A percentile compares a stretch with the other conserved stretches of the same genome.
Evolutionary conservation across 1,284 basidiomycete genomes (phyloP).

Genomic region (Phlebopus sp.): DNA sequence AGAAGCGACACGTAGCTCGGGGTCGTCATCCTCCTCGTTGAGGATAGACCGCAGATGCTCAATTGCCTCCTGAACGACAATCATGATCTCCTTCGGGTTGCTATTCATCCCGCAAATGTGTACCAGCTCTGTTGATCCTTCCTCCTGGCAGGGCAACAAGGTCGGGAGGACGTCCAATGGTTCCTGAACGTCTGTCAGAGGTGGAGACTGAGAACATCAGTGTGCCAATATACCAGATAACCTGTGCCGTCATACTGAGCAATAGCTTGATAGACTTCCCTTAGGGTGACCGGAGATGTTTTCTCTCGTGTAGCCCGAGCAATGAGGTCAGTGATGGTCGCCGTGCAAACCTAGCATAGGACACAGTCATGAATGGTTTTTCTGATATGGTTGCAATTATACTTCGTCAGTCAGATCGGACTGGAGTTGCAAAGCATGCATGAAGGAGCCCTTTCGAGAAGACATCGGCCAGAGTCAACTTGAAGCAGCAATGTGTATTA

Average conservation of each 20-base stretch:
- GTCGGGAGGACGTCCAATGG: slow-evolving; percentile 26
- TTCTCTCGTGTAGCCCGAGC: slow-evolving; percentile 12
- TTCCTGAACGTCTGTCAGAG: slow-evolving; percentile 18
- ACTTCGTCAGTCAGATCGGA: slow-evolving; percentile 26
- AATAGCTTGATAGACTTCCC: slow-evolving; percentile 16
- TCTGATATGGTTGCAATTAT: not conserved
- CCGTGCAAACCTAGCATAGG: slow-evolving; percentile 17
- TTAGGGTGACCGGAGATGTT: slow-evolving; percentile 10
- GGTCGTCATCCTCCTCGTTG: slow-evolving; percentile 27
- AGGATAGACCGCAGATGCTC: slow-evolving; percentile 42
- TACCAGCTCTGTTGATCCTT: slow-evolving; percentile 22
- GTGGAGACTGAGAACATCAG: not conserved
- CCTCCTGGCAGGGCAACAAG: slow-evolving; percentile 21
- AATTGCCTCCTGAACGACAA: slow-evolving; percentile 57
- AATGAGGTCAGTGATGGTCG: slow-evolving; percentile 20
- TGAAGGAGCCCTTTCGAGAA: slow-evolving; percentile 12
- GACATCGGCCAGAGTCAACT: slow-evolving; percentile 6
- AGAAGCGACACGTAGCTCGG: slow-evolving; percentile 24
- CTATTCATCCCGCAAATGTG: slow-evolving; percentile 16
- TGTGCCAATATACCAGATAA: slow-evolving; percentile 16
- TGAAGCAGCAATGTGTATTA: too few relatives aligned
- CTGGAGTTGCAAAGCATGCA: slow-evolving; percentile 18
- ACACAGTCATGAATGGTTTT: not conserved
- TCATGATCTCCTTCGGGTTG: slow-evolving; percentile 55
- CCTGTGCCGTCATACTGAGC: slow-evolving; percentile 12